Evolutionary conservation across 805 yeast genomes (phyloP).

Genomic region (Jamesozyma rosinii): DNA sequence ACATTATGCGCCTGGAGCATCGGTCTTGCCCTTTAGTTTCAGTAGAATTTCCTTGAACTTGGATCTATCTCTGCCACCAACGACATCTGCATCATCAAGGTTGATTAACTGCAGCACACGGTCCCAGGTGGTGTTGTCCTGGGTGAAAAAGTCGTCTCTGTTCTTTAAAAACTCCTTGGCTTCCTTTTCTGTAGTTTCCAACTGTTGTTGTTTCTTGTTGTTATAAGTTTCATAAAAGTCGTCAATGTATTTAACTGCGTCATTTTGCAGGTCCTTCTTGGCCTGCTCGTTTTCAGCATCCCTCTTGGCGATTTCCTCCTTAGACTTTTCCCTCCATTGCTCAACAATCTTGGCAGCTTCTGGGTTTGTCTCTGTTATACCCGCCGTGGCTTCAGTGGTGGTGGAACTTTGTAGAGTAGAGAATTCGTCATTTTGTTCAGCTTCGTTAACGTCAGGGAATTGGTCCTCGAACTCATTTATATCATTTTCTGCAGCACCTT

Average conservation of each 20-base stretch:
- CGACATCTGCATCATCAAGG: constrained; percentile 38
- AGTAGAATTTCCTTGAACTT: constrained; percentile 58
- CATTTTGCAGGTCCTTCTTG: constrained; percentile 55
- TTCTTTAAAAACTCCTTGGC: constrained; percentile 62
- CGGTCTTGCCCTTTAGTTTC: constrained; percentile 57
- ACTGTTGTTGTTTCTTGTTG: constrained; percentile 63
- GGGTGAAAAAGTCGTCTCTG: constrained; percentile 68
- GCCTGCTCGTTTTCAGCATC: constrained; percentile 62
- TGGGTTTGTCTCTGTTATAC: constrained; percentile 31
- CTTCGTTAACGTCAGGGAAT: constrained; percentile 41
- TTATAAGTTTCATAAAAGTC: constrained; percentile 89
- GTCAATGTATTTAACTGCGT: constrained; percentile 77
- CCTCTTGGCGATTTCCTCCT: constrained; percentile 66
- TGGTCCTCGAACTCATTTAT: constrained; percentile 55
- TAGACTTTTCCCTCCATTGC: constrained; percentile 79
- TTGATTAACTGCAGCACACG: constrained; percentile 48
- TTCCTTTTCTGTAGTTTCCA: constrained; percentile 54
- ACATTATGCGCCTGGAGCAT: constrained; percentile 67
- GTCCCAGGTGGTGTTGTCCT: constrained; percentile 70
- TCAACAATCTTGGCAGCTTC: constrained; percentile 36
- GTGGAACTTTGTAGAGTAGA: constrained; percentile 16
- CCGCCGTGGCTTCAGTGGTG: constrained; percentile 17
- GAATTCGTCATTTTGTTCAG: constrained; percentile 33
- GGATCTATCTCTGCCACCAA: constrained; percentile 51
- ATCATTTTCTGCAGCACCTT: constrained; percentile 15